Percentiles rank a stretch among this genome's conserved stretches.
Evolutionary conservation across 371 early-diverging fungal genomes (phyloP).

Genomic region (Haplosporangium sp.): DNA sequence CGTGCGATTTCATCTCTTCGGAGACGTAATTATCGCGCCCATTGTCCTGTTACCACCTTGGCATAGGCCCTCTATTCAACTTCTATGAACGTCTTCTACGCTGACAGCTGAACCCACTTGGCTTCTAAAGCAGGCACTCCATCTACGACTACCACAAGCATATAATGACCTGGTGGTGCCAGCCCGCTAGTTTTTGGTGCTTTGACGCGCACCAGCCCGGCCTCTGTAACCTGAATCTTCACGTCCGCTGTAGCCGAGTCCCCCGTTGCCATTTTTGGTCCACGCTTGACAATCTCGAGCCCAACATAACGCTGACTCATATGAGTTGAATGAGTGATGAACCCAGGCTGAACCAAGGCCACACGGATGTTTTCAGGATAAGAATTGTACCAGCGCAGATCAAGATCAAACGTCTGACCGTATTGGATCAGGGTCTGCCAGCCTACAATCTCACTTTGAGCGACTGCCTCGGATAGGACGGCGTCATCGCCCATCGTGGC

Average conservation of each 20-base stretch:
- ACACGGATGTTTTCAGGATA: slow-evolving; percentile 35
- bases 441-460: slow-evolving; percentile 51
- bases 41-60: not conserved
- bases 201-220: slow-evolving; percentile 30
- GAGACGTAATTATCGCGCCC: no score
- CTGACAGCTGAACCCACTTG: slow-evolving; percentile 40
- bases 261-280: slow-evolving; percentile 9
- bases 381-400: slow-evolving; percentile 23
- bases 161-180: slow-evolving; percentile 47
- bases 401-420: slow-evolving; percentile 39
- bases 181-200: slow-evolving; percentile 39
- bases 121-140: slow-evolving; percentile 41
- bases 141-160: slow-evolving; percentile 40
- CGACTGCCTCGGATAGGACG: slow-evolving; percentile 7
- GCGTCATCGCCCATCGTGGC: slow-evolving; percentile 17
- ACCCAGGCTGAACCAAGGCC: slow-evolving; percentile 54
- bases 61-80: no score
- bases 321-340: slow-evolving; percentile 61
- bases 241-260: not conserved
- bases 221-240: slow-evolving; percentile 2
- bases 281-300: slow-evolving; percentile 33
- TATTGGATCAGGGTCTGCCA: slow-evolving; percentile 37
- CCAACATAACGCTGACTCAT: slow-evolving; percentile 59
- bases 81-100: slow-evolving; percentile 9
- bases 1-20: no score